phyloP scores from a whole-genome alignment of 2,329 filamentous ascomycete genomes.

The Fusarium cicatricum region DNA sequence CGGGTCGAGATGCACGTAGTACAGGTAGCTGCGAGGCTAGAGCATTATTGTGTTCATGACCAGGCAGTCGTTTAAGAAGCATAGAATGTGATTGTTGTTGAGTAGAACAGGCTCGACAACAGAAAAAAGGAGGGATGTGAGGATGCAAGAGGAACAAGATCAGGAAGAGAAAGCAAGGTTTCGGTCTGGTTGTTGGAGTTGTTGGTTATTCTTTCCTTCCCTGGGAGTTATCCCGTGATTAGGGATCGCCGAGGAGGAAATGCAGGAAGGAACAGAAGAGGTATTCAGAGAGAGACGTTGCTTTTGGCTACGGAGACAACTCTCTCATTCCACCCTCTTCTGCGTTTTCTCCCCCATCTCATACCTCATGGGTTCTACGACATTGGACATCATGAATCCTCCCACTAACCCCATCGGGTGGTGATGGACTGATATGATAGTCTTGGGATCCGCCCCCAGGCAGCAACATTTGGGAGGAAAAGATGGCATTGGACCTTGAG shows the following conservation, averaged over 20 bases:
- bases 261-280: background rate
- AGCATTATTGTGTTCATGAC: conserved; percentile 1
- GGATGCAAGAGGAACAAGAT: background rate
- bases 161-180: background rate
- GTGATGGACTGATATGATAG: conserved; percentile 22
- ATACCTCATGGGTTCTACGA: conserved; percentile 30
- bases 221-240: background rate
- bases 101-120: conserved; percentile 16
- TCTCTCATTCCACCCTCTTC: conserved; percentile 1
- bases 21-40: conserved; percentile 11
- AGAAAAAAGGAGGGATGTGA: conserved; percentile 3
- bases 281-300: background rate
- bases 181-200: background rate
- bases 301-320: conserved; percentile 1
- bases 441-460: conserved; percentile 22
- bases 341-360: too few species aligned
- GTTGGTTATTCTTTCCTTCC: background rate
- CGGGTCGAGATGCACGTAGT: conserved; percentile 11
- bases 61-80: conserved; percentile 5
- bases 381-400: conserved; percentile 29
- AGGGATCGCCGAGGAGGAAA: background rate
- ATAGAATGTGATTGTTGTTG: conserved; percentile 15
- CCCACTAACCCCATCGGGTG: conserved; percentile 21
- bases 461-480: conserved; percentile 32
- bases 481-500: background rate